These are phyloP conservation scores for Umbellularia californica DNA, from an alignment of 164 flowering plant genomes.

Conservation along the genomic window DNA sequence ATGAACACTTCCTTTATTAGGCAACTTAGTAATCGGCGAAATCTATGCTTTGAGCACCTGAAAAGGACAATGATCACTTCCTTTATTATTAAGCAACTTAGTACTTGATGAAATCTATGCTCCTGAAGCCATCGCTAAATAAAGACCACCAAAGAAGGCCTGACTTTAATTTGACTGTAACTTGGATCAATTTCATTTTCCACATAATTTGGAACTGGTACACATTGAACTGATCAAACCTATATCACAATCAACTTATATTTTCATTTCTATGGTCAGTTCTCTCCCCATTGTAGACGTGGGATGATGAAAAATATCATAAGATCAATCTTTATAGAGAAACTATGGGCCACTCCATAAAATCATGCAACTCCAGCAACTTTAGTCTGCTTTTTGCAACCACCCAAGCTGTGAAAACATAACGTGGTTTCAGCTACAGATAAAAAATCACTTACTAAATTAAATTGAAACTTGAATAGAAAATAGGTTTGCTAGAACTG, in stretches of 20 bases:
- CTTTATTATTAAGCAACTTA: neutral
- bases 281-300: neutral
- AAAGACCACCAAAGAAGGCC: neutral
- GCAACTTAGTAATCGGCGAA: no score
- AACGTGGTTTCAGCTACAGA: neutral
- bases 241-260: neutral
- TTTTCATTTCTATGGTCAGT: neutral
- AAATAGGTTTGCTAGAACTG: neutral
- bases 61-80: neutral
- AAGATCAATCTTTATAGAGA: neutral
- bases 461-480: neutral
- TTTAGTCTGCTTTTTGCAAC: constrained; percentile 46
- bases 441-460: neutral
- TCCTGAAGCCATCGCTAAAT: neutral
- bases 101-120: neutral
- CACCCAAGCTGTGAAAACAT: constrained; percentile 47
- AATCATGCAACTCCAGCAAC: neutral
- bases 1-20: neutral
- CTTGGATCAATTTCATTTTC: neutral
- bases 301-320: neutral
- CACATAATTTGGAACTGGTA: neutral
- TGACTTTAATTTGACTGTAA: neutral
- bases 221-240: neutral
- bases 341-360: neutral
- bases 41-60: neutral